These are phyloP conservation scores for Rhodamnia argentea DNA, from an alignment of 345 rosid genomes.

Conservation along the genomic window DNA sequence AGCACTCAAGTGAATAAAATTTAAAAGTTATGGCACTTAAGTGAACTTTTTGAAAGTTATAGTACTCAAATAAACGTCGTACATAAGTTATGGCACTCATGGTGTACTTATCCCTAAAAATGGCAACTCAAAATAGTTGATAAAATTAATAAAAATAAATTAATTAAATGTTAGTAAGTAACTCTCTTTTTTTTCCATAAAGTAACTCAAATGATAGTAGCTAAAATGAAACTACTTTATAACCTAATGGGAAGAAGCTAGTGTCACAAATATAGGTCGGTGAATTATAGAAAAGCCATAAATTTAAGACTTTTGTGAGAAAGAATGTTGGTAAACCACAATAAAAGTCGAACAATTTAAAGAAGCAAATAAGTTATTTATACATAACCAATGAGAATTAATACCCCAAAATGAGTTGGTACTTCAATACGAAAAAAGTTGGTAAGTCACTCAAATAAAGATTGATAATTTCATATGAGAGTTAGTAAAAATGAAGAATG, in stretches of 20 bases:
- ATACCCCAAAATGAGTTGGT: not conserved
- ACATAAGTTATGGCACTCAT: too few relatives aligned
- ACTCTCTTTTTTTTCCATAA: too few relatives aligned
- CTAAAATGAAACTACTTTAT: not conserved
- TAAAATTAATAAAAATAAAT: not conserved
- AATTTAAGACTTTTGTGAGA: not conserved
- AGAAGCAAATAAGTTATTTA: not conserved
- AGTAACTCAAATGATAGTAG: not conserved
- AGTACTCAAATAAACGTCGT: too few relatives aligned
- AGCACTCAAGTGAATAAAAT: too few relatives aligned
- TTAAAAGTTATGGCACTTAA: too few relatives aligned
- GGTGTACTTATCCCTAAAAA: too few relatives aligned
- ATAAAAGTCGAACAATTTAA: not conserved
- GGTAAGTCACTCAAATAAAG: not conserved
- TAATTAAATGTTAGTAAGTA: not conserved
- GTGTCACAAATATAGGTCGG: not conserved
- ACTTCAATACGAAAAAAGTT: not conserved
- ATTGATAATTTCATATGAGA: too few relatives aligned
- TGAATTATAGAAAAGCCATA: not conserved
- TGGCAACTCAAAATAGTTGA: not conserved
- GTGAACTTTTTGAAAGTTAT: too few relatives aligned
- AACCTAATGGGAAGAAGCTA: not conserved
- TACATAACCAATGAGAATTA: not conserved
- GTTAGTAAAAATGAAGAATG: not conserved
- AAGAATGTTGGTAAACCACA: not conserved